Conservation (phyloP, 768 basidiomycete genomes). For the Lactifluus hygrophoroides region DNA sequence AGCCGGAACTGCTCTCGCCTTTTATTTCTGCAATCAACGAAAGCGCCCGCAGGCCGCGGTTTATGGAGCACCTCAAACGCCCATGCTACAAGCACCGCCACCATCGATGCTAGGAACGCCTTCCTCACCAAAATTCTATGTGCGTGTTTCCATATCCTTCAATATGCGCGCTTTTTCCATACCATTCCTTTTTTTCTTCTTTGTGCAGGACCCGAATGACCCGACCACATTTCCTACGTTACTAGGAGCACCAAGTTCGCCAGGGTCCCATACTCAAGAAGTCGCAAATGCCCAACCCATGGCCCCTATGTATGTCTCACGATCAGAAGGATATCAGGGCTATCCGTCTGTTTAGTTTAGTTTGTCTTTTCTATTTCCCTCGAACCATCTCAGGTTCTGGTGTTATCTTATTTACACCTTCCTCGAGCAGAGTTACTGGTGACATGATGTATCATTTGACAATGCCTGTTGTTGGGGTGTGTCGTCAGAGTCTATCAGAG, state of each 20-base stretch:
- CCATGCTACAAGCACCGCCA: background rate
- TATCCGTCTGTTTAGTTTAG: background rate
- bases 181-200: no score
- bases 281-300: background rate
- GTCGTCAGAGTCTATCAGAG: no score
- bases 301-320: no score
- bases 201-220: slow-evolving; percentile 5
- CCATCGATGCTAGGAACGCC: background rate
- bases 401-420: no score
- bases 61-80: no score
- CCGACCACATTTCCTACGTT: slow-evolving; percentile 1
- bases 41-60: background rate
- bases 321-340: background rate
- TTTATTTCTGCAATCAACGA: background rate
- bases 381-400: background rate
- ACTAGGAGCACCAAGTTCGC: no score
- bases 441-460: no score
- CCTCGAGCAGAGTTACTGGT: no score
- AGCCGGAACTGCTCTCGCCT: background rate
- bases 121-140: background rate
- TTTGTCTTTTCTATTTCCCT: background rate
- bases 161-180: background rate
- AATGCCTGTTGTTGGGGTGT: no score
- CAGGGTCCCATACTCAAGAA: no score
- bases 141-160: background rate